phyloP scores from a whole-genome alignment of 2,329 filamentous ascomycete genomes.

The Colletotrichum shisoi region DNA sequence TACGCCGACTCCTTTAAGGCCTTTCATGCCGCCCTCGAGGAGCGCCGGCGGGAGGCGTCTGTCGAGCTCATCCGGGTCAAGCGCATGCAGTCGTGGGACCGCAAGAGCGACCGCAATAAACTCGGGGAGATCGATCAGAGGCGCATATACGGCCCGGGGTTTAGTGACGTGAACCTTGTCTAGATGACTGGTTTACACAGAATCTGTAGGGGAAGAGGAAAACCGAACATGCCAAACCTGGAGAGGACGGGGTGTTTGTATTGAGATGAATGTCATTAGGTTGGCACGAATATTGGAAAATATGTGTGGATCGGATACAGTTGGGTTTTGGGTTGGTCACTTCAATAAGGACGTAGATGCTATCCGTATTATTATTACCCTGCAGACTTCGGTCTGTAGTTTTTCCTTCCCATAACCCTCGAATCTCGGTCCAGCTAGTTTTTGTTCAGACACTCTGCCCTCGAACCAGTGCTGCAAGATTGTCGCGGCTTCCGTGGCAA shows the following conservation, averaged over 20 bases:
- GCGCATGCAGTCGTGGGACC: conserved; percentile 36
- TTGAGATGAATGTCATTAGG: conserved; percentile 4
- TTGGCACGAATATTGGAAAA: conserved; percentile 19
- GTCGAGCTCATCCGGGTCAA: conserved; percentile 31
- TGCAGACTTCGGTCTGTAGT: conserved; percentile 24
- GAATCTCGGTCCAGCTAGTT: not conserved
- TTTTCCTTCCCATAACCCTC: conserved; percentile 17
- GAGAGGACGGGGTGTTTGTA: not conserved
- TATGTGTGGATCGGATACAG: conserved; percentile 20
- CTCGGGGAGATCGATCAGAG: conserved; percentile 35
- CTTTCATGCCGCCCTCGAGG: conserved; percentile 26
- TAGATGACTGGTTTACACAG: conserved; percentile 33
- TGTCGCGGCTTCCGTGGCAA: not conserved
- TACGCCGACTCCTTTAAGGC: conserved; percentile 32
- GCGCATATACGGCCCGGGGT: conserved; percentile 36
- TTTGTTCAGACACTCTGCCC: not conserved
- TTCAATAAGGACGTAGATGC: conserved; percentile 34
- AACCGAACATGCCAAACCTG: not conserved
- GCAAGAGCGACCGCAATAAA: conserved; percentile 18
- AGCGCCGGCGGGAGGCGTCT: conserved; percentile 34
- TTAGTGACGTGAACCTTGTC: conserved; percentile 39
- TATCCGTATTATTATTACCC: conserved; percentile 34
- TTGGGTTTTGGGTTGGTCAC: conserved; percentile 29
- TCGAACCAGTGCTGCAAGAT: not conserved
- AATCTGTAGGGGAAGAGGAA: not conserved